Conservation (phyloP, 306 rosid species). For the Inga oerstediana region DNA sequence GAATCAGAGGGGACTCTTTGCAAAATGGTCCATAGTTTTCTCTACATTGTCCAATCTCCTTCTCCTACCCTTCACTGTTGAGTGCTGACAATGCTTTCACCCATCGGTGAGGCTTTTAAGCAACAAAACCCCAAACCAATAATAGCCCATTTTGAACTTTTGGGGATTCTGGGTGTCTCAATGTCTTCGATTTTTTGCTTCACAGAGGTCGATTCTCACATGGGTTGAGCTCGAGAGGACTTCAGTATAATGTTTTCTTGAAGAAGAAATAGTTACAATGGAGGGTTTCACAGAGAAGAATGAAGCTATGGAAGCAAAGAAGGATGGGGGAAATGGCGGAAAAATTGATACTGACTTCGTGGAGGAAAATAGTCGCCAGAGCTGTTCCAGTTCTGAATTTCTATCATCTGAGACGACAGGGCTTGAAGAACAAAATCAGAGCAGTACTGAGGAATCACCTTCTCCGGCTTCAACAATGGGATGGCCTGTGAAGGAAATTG, state of each 20-base stretch:
- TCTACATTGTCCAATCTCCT: not conserved
- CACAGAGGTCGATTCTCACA: conserved; percentile 47
- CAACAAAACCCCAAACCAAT: conserved; percentile 19
- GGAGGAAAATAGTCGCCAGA: conserved; percentile 70
- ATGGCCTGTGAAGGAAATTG: conserved; percentile 60
- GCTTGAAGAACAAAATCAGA: conserved; percentile 75
- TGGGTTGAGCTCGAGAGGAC: conserved; percentile 54
- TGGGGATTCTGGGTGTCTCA: conserved; percentile 56
- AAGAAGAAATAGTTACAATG: conserved; percentile 51
- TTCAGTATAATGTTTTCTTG: conserved; percentile 49
- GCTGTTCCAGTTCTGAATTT: conserved; percentile 81
- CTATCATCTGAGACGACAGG: conserved; percentile 75
- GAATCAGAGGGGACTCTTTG: conserved; percentile 19
- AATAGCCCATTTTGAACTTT: conserved; percentile 50
- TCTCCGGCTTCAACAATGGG: conserved; percentile 66
- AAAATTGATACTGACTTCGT: conserved; percentile 55
- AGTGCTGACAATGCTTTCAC: conserved; percentile 55
- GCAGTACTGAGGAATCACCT: conserved; percentile 82
- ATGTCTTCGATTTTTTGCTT: conserved; percentile 46
- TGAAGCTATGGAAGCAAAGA: conserved; percentile 38
- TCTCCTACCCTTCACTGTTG: conserved; percentile 52
- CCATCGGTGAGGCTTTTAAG: conserved; percentile 44
- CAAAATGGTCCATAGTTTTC: conserved; percentile 23
- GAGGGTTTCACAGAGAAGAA: conserved; percentile 57
- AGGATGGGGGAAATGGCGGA: conserved; percentile 39